Evolutionary conservation across 2,329 filamentous ascomycete species (phyloP).

Genomic region (Colletotrichum sp.): DNA sequence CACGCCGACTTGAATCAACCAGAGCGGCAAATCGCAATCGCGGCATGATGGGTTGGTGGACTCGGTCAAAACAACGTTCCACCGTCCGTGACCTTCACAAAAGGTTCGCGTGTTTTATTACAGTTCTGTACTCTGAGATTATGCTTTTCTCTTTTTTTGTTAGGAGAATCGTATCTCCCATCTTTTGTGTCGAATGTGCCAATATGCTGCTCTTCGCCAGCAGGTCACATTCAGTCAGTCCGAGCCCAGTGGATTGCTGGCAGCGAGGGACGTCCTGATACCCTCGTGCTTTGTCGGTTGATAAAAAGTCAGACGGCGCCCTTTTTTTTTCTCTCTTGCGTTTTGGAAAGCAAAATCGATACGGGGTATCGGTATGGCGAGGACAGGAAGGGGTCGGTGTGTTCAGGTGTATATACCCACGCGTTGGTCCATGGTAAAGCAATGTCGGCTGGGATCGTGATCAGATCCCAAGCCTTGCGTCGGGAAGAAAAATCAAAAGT

Average conservation of each 20-base stretch:
- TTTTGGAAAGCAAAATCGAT: background rate
- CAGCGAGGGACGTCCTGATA: conserved; percentile 3
- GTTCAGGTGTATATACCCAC: conserved; percentile 17
- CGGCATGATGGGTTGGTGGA: background rate
- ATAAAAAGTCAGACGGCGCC: conserved; percentile 9
- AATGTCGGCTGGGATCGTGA: background rate
- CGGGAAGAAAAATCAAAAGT: background rate
- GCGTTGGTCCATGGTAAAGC: conserved; percentile 1
- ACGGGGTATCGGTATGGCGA: background rate
- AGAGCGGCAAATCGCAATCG: background rate
- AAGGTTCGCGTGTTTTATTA: conserved; percentile 16
- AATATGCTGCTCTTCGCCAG: background rate
- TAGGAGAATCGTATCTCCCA: background rate
- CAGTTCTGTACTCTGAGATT: background rate
- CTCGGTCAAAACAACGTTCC: background rate
- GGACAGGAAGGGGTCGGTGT: background rate
- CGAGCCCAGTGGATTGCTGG: conserved; percentile 3
- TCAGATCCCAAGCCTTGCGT: background rate
- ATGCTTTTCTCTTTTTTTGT: background rate
- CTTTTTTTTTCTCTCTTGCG: background rate
- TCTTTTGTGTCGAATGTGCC: background rate
- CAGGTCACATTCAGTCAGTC: background rate
- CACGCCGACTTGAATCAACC: background rate
- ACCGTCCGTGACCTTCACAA: background rate
- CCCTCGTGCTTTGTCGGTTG: conserved; percentile 12